A percentile compares a stretch with the other conserved stretches of the same genome.
Conservation (phyloP, 2,329 filamentous ascomycete genomes). For the Aspergillus flavus region DNA sequence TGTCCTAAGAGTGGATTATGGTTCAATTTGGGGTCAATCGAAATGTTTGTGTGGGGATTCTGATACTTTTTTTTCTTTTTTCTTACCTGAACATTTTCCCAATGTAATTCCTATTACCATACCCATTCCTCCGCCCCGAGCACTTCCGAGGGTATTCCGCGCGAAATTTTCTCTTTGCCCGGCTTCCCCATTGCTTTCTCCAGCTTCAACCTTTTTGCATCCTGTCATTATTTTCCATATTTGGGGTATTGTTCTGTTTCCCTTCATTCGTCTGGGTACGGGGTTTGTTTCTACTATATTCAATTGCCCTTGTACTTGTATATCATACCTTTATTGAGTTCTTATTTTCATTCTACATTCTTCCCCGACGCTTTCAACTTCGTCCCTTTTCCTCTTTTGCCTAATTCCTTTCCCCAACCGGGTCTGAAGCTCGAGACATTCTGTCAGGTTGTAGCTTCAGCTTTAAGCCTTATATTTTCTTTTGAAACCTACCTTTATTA, state of each 20-base stretch:
- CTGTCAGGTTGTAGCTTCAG: slow-evolving; percentile 25
- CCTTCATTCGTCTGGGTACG: slow-evolving; percentile 35
- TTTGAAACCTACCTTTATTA: slow-evolving; percentile 16
- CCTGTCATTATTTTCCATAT: slow-evolving; percentile 17
- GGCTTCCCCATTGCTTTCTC: slow-evolving; percentile 30
- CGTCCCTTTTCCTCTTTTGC: slow-evolving; percentile 20
- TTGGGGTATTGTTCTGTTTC: slow-evolving; percentile 27
- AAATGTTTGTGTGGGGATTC: background rate
- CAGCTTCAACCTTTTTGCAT: slow-evolving; percentile 27
- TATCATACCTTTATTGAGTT: slow-evolving; percentile 32
- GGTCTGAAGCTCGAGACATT: slow-evolving; percentile 11
- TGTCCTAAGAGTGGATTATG: background rate
- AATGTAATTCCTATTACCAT: slow-evolving; percentile 9
- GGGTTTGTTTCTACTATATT: slow-evolving; percentile 35
- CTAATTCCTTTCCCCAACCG: slow-evolving; percentile 10
- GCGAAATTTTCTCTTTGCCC: slow-evolving; percentile 45
- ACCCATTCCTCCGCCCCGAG: slow-evolving; percentile 36
- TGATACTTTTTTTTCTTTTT: slow-evolving; percentile 4
- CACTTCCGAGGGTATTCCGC: slow-evolving; percentile 44
- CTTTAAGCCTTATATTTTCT: slow-evolving; percentile 14
- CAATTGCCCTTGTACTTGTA: slow-evolving; percentile 39
- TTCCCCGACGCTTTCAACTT: slow-evolving; percentile 19
- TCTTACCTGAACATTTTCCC: slow-evolving; percentile 20
- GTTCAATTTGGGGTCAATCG: background rate
- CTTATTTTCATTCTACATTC: slow-evolving; percentile 21